A percentile compares a stretch with the other conserved stretches of the same genome.
phyloP scores from a whole-genome alignment of 441 rosid species.

The Pelargonium australe region DNA sequence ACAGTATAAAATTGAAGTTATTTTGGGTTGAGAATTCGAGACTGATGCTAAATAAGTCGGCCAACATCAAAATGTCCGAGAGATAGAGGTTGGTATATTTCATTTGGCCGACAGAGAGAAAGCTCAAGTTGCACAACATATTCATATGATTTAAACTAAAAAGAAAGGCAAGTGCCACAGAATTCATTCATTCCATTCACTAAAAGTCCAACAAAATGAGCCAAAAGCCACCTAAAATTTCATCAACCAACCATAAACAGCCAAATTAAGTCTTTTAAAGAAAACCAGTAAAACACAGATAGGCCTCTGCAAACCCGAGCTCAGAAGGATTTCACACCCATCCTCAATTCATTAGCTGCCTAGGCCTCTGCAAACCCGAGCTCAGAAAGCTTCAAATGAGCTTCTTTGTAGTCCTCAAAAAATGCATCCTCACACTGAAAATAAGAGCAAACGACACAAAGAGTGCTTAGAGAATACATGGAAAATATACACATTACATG shows the following conservation, averaged over 20 bases:
- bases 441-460: not conserved
- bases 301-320: slow-evolving; percentile 46
- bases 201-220: not conserved
- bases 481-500: not conserved
- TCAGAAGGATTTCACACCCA: slow-evolving; percentile 51
- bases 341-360: not conserved
- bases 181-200: no score
- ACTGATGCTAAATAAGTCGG: no score
- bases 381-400: slow-evolving; percentile 87
- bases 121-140: no score
- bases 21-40: no score
- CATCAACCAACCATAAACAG: slow-evolving; percentile 4
- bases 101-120: no score
- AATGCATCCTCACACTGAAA: slow-evolving; percentile 84
- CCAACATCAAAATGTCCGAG: no score
- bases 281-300: not conserved
- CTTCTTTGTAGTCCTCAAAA: slow-evolving; percentile 66
- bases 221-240: not conserved
- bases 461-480: not conserved
- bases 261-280: not conserved
- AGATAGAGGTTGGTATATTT: no score
- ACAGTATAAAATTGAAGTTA: no score
- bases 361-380: slow-evolving; percentile 43
- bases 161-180: no score
- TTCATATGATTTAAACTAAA: no score